These are phyloP conservation scores for Phialophora chinensis DNA, from an alignment of 2,329 filamentous ascomycete genomes.

Conservation along the genomic window DNA sequence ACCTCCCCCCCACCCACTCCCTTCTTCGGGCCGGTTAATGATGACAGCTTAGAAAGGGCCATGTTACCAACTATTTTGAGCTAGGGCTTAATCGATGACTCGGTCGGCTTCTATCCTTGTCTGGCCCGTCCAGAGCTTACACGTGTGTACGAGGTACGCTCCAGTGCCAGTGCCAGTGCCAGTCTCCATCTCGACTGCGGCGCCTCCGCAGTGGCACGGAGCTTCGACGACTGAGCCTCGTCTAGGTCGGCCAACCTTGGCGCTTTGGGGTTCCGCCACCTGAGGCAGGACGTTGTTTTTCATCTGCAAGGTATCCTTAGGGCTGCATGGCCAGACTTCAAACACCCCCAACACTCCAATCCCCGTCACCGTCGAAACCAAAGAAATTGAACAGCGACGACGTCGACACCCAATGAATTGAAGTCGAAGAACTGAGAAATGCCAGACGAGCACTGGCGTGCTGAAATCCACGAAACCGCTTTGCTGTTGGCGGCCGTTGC, in stretches of 20 bases:
- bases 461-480: constrained; percentile 22
- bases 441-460: constrained; percentile 24
- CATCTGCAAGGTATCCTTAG: not conserved
- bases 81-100: not conserved
- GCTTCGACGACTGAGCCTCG: not conserved
- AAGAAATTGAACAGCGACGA: not conserved
- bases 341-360: not conserved
- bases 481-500: constrained; percentile 18
- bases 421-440: constrained; percentile 10
- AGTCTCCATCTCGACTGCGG: too few species aligned
- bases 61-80: not conserved
- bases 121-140: too few species aligned
- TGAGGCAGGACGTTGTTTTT: not conserved
- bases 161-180: too few species aligned
- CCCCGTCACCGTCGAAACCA: too few species aligned
- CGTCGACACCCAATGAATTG: not conserved
- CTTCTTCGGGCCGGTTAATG: not conserved
- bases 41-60: not conserved
- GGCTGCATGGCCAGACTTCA: not conserved
- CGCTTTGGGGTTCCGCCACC: not conserved
- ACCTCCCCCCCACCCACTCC: too few species aligned
- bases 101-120: too few species aligned
- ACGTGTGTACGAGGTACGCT: too few species aligned
- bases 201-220: not conserved
- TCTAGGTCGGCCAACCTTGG: not conserved